phyloP scores from a whole-genome alignment of 768 basidiomycete genomes.

The Amanita exitialis region DNA sequence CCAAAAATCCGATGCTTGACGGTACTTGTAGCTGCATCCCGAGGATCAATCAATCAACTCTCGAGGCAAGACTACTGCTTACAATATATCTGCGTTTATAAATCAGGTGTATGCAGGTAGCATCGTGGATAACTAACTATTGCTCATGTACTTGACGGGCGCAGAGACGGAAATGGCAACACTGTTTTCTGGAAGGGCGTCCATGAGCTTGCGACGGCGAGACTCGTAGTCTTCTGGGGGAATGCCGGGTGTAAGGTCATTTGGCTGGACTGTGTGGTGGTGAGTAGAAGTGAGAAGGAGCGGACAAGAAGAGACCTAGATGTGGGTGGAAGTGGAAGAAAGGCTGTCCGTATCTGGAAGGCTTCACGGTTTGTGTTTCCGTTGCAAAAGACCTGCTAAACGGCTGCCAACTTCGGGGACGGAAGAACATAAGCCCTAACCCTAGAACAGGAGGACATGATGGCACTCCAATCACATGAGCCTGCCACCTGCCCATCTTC shows the following conservation, averaged over 20 bases:
- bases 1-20: slow-evolving; percentile 89
- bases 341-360: slow-evolving; percentile 76
- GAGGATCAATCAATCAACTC: slow-evolving; percentile 6
- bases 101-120: slow-evolving; percentile 8
- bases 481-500: background rate
- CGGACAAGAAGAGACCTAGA: slow-evolving; percentile 33
- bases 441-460: background rate
- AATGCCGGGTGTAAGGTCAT: slow-evolving; percentile 82
- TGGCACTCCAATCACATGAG: background rate
- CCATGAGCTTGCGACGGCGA: slow-evolving; percentile 62
- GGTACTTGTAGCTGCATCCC: slow-evolving; percentile 76
- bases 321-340: slow-evolving; percentile 73
- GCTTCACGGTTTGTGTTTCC: slow-evolving; percentile 33
- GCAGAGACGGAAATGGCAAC: slow-evolving; percentile 72
- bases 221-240: slow-evolving; percentile 65
- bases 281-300: background rate
- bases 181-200: slow-evolving; percentile 59
- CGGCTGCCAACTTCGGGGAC: background rate
- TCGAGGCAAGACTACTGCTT: slow-evolving; percentile 13
- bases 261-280: slow-evolving; percentile 31
- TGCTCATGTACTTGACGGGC: slow-evolving; percentile 78
- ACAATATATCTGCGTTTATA: slow-evolving; percentile 57
- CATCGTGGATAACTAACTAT: slow-evolving; percentile 37
- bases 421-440: slow-evolving; percentile 5
- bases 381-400: slow-evolving; percentile 1